Percentiles rank a stretch among this genome's conserved stretches.
These are phyloP conservation scores for Boechera retrofracta DNA, from an alignment of 345 rosid genomes.

Conservation along the genomic window DNA sequence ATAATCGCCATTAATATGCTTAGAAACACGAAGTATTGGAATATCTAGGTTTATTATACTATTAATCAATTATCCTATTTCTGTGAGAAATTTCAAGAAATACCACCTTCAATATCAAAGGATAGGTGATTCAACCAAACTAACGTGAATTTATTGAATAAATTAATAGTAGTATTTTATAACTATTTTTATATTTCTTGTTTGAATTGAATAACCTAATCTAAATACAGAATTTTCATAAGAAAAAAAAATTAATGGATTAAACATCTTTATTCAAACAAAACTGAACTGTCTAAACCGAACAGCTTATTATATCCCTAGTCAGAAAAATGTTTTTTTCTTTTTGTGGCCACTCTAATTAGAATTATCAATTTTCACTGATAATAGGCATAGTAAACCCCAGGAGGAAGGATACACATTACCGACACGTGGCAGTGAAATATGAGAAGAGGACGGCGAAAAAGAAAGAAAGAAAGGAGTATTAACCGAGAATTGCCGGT, in stretches of 20 bases:
- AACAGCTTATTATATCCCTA: neutral
- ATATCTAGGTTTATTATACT: conserved; percentile 4
- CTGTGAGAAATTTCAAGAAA: neutral
- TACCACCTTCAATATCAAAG: neutral
- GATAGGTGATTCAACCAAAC: neutral
- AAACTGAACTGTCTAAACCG: no score
- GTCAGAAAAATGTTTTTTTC: neutral
- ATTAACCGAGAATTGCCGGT: conserved; percentile 28
- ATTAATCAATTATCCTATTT: conserved; percentile 20
- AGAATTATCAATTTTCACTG: neutral
- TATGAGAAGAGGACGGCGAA: no score
- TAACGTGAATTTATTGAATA: no score
- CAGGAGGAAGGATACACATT: neutral
- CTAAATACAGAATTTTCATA: no score
- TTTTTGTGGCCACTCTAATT: neutral
- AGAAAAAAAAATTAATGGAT: no score
- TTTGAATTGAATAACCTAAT: no score
- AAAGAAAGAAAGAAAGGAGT: neutral
- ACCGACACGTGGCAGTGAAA: no score
- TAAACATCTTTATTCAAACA: no score
- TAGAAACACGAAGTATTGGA: conserved; percentile 35
- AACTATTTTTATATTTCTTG: no score
- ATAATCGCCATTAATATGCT: conserved; percentile 36
- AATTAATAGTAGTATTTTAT: no score
- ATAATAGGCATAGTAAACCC: neutral